Conservation (phyloP, 148 eudicot genomes). For the Rheum nobile region DNA sequence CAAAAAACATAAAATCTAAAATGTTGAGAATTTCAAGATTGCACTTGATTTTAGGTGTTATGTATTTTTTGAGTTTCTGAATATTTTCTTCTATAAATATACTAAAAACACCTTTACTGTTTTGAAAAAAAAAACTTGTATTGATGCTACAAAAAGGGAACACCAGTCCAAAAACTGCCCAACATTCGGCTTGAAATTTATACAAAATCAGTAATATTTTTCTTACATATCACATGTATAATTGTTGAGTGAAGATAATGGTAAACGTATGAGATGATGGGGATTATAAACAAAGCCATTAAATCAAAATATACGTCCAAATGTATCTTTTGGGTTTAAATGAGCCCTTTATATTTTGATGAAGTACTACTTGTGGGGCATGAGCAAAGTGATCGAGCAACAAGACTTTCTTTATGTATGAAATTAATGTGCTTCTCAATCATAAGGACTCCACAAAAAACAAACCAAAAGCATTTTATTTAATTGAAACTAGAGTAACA, state of each 20-base stretch:
- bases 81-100: too few species aligned
- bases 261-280: neutral
- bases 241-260: neutral
- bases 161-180: neutral
- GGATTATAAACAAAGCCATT: neutral
- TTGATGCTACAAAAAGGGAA: neutral
- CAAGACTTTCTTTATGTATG: neutral
- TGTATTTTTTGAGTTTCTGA: too few species aligned
- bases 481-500: constrained; percentile 4
- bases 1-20: too few species aligned
- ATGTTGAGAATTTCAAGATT: too few species aligned
- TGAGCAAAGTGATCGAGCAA: neutral
- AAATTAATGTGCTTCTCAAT: constrained; percentile 8
- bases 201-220: neutral
- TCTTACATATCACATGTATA: neutral
- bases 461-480: constrained; percentile 3
- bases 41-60: too few species aligned
- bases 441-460: constrained; percentile 7
- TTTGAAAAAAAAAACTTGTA: neutral
- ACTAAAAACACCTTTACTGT: neutral
- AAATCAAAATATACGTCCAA: constrained; percentile 8
- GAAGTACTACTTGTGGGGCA: constrained; percentile 4
- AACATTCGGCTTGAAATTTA: neutral
- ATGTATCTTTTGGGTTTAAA: constrained; percentile 2
- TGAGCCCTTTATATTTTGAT: neutral